phyloP scores from a whole-genome alignment of 306 rosid genomes.

The Crotalaria pallida region DNA sequence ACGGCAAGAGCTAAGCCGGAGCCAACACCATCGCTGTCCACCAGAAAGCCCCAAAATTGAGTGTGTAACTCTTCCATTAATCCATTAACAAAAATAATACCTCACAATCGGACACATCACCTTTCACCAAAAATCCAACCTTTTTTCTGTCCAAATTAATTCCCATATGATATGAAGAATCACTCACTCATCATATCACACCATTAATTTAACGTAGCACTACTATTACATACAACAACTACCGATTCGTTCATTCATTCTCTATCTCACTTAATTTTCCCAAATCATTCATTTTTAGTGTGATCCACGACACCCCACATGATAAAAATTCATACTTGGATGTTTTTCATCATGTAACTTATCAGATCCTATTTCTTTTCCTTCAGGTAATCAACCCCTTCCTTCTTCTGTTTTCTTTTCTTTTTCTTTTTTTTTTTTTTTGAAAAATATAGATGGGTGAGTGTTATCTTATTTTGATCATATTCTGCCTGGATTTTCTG shows the following conservation, averaged over 20 bases:
- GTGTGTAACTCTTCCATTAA: not conserved
- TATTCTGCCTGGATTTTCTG: not conserved
- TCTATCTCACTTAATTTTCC: not conserved
- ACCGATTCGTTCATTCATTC: not conserved
- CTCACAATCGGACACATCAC: not conserved
- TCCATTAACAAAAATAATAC: no score
- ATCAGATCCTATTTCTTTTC: not conserved
- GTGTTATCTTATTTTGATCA: not conserved
- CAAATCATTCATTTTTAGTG: not conserved
- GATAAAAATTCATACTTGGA: slow-evolving; percentile 8
- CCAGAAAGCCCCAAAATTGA: not conserved
- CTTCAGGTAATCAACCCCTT: slow-evolving; percentile 13
- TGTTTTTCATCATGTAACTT: slow-evolving; percentile 13
- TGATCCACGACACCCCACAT: not conserved
- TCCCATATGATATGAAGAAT: not conserved
- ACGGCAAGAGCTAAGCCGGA: not conserved
- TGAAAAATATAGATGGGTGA: not conserved
- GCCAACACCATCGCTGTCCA: not conserved
- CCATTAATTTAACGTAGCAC: not conserved
- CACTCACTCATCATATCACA: not conserved
- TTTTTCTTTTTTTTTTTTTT: no score
- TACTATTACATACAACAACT: not conserved
- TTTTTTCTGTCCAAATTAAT: slow-evolving; percentile 12
- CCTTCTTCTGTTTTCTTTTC: no score
- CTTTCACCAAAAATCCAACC: slow-evolving; percentile 13